A percentile compares a stretch with the other conserved stretches of the same genome.
These are phyloP conservation scores for Melampsora occidentalis DNA, from an alignment of 1,284 basidiomycete species.

Conservation along the genomic window DNA sequence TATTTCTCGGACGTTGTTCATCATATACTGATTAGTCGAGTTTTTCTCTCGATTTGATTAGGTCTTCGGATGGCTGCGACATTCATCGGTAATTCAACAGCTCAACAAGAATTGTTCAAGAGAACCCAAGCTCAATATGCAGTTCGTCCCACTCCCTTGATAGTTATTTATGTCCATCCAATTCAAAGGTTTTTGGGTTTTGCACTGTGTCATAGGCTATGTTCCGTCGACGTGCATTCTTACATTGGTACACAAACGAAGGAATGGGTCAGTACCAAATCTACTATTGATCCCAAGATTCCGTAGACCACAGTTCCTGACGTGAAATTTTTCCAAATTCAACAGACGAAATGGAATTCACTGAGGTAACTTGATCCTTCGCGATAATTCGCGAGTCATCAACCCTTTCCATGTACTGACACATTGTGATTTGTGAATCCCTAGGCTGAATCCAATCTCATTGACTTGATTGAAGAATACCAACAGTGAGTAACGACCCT, in stretches of 20 bases:
- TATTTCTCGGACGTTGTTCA: neutral
- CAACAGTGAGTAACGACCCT: constrained; percentile 48
- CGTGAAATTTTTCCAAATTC: neutral
- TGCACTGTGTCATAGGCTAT: constrained; percentile 50
- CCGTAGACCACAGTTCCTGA: neutral
- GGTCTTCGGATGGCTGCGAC: constrained; percentile 54
- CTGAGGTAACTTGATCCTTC: constrained; percentile 51
- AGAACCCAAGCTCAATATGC: constrained; percentile 42
- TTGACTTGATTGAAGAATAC: constrained; percentile 54
- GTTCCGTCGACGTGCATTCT: constrained; percentile 55
- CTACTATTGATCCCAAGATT: neutral
- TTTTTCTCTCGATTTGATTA: constrained; percentile 23
- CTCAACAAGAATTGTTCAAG: constrained; percentile 51
- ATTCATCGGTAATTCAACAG: constrained; percentile 54
- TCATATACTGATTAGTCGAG: neutral
- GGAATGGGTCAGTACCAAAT: constrained; percentile 49
- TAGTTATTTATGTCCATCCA: neutral
- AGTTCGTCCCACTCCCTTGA: neutral
- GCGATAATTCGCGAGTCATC: neutral
- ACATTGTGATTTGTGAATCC: neutral
- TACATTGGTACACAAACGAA: constrained; percentile 55
- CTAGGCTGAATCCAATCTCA: constrained; percentile 33
- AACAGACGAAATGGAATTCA: constrained; percentile 55
- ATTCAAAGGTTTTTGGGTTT: neutral
- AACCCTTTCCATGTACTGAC: constrained; percentile 9